These are phyloP conservation scores for Nothopassalora personata DNA, from an alignment of 2,329 filamentous ascomycete genomes.

Conservation along the genomic window DNA sequence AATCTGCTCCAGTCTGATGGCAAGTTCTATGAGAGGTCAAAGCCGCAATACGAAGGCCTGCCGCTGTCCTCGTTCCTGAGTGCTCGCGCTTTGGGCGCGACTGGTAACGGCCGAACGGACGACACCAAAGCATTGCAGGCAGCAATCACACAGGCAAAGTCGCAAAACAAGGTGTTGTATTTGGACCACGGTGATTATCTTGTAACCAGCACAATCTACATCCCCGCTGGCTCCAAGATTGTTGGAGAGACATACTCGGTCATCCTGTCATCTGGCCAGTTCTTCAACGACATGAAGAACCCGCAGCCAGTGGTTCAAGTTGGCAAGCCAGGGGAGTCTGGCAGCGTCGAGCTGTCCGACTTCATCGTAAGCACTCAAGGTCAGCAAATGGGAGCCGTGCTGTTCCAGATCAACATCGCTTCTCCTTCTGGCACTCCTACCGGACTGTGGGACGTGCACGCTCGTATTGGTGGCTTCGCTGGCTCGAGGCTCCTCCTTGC, in stretches of 20 bases:
- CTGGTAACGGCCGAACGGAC: slow-evolving; percentile 53
- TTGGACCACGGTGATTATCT: slow-evolving; percentile 72
- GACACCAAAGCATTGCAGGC: slow-evolving; percentile 56
- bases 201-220: slow-evolving; percentile 59
- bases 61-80: slow-evolving; percentile 40
- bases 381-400: slow-evolving; percentile 59
- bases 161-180: slow-evolving; percentile 56
- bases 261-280: slow-evolving; percentile 52
- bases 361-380: slow-evolving; percentile 66
- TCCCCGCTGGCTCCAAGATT: slow-evolving; percentile 56
- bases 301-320: slow-evolving; percentile 64
- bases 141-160: slow-evolving; percentile 49
- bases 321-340: slow-evolving; percentile 58
- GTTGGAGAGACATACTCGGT: slow-evolving; percentile 56
- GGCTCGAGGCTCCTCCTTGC: slow-evolving; percentile 43
- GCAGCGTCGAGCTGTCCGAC: slow-evolving; percentile 65
- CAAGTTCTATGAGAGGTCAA: slow-evolving; percentile 48
- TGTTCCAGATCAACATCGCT: slow-evolving; percentile 69
- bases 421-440: slow-evolving; percentile 35
- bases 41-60: slow-evolving; percentile 49
- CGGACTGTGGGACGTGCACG: slow-evolving; percentile 56
- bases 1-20: slow-evolving; percentile 40
- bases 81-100: slow-evolving; percentile 38
- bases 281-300: slow-evolving; percentile 52
- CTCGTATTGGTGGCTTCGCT: slow-evolving; percentile 48